Evolutionary conservation across 805 yeast genomes (phyloP), one percentile per base, ranked within the genome.

Genomic region (Wickerhamiella galacta): DNA sequence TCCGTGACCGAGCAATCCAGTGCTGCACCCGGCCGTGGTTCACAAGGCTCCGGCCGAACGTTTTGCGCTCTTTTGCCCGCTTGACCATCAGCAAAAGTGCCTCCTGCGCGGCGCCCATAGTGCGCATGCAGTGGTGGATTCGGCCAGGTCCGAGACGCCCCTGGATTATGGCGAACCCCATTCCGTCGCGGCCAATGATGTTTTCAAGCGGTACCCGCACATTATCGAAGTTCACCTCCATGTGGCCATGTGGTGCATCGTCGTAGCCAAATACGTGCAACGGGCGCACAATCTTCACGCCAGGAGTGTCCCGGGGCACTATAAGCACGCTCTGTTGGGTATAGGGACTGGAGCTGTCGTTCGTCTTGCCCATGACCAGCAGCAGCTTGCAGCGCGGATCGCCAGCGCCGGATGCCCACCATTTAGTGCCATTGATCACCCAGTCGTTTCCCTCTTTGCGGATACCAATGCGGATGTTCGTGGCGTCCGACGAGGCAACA

Each of bases 371-470:
- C 70, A 66, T 66, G 17, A 64, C 66, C 33, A 67, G 54, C 66
- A 70, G 62, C 12, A 67, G 63, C 25, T 53, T 43, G 49, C 72
- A 64, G 34, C 75, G 61, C 17, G 76, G 77, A 47, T 72, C 78
- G 17, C 76, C 77, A 24, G 76, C 77, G 19, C 78, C 78, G 0
- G 76, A 68, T 3, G 76, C 72, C 63, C 72, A 72, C 79, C 79
- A 72, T 48, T 73, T 73, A 34, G 68, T 61, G 4, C 79, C 79
- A 39, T 68, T 67, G 30, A 73, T 41, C 2, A 70, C 64, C 33
- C 59, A 67, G 24, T 52, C 42, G 15, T 63, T 60, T 3, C 68
- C 73, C 11, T 47, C 50, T 4, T 46, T 45, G 37, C 54, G 58
- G 20, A 73, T 72, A 19, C 58, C 46, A 25, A 65, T 52, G 1